Base-by-base conservation (phyloP, 352 stramenopile genomes). In the Phytophthora ohioensis region DNA sequence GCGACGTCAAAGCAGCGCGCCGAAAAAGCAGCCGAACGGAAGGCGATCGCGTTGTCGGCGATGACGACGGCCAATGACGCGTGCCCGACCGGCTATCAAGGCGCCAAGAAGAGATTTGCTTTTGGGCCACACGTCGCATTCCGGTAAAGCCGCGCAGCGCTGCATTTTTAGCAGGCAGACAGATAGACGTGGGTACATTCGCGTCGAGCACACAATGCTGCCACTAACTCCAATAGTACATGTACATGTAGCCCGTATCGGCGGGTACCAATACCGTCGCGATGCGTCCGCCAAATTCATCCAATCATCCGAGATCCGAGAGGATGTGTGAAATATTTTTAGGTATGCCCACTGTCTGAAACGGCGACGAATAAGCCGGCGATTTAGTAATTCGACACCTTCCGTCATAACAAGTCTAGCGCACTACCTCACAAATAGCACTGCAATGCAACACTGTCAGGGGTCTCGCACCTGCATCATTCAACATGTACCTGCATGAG, bases 101-200 rank as follows among this genome's bases (percentile, higher is more conserved):
- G n/a, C 17, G 5, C 39, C 17, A 41, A 35, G 41, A 63, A 49
- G 34, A 62, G 62, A 69, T 69, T 69, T 69, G 43, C 54, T 57
- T 39, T 32, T 15, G 49, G 12, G 53, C 62, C 62, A 64, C 62
- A 69, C 62, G 62, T 49, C 52, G 43, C 49, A 38, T n/a, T 55
- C 51, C 35, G 11, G 61, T 64, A 70, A 65, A 70, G 46, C 63
- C 54, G 46, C 35, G 51, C 62, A 30, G 36, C 30, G 36, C 32
- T 42, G 27, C 11, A 34, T 70, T 54, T 70, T 32, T 63, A 36
- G 46, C 62, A 36, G 53, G 46, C 62, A 36, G 53, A 15, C 53
- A 69, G 46, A 64, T 53, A 69, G 62, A 64, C 62, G 57, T 64
- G 62, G 53, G 52, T 2, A 10, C 34, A 45, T n/a, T 36, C 15